Base-by-base conservation (phyloP, 2,329 filamentous ascomycete species). In the Aspergillus sergii region DNA sequence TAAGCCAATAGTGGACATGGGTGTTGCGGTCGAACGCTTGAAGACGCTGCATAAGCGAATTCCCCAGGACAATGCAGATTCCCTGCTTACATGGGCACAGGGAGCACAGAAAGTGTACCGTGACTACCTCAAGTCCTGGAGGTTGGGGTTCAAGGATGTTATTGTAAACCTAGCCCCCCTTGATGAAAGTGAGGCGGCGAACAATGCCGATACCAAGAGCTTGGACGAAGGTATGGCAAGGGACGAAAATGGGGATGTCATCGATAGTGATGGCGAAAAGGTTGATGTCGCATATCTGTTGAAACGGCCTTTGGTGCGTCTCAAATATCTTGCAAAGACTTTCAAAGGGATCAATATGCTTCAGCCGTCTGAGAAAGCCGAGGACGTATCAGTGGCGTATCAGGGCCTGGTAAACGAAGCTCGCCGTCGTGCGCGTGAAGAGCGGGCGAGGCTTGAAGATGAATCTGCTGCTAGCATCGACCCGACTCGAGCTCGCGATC, bases 201-300 rank as follows among this genome's bases (percentile, higher is more conserved):
- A 72, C 9, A 73, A 75, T 58, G 77, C 81, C 39, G 80, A 83
- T 14, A 80, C 81, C 5, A 83, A 83, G 66, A 80, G 77, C 55
- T 71, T 82, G 73, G 85, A 87, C 61, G 83, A 86, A 66, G 81
- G 79, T 48, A 80, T 89, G 75, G 81, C 84, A 39, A 80, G 84
- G 66, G 86, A 89, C 71, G 81, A 85, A 53, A 82, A 87, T 64
- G 86, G 86, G 12, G 86, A 89, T 70, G 80, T 89, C 19, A 79
- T 88, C 57, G 88, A 93, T 68, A 87, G 87, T 39, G 86, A 94
- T 66, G 95, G 94, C 14, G 93, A 97, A 76, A 88, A 93, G 58
- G 93, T 97, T 10, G 95, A 98, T 75, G 95, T 99, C 55, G 94
- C 94, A 9, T 96, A 95, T 77, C 84, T 99, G 53, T 83, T 99